Conservation (phyloP, 306 rosid genomes). For the Heteromeles arbutifolia region DNA sequence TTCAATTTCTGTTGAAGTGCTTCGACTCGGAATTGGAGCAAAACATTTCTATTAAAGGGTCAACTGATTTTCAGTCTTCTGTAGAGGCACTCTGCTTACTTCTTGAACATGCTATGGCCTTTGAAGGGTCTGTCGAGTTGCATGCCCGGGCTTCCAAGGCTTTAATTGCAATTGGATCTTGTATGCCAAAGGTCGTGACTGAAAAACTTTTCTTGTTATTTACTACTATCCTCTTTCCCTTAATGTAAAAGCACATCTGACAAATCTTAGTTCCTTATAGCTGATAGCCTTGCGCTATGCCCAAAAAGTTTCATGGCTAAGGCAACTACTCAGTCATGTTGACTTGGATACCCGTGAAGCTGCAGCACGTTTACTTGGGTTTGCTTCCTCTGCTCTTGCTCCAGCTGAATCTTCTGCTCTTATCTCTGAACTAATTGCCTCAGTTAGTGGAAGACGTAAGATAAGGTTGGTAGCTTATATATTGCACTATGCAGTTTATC, state of each 20-base stretch:
- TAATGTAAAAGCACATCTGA: conserved; percentile 3
- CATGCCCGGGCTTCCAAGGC: conserved; percentile 82
- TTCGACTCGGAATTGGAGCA: conserved; percentile 62
- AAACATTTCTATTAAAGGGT: conserved; percentile 33
- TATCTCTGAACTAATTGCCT: conserved; percentile 53
- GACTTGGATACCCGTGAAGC: conserved; percentile 91
- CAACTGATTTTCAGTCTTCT: conserved; percentile 44
- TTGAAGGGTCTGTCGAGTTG: conserved; percentile 85
- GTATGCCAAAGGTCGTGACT: conserved; percentile 60
- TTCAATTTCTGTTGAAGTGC: conserved; percentile 73
- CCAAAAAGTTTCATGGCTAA: conserved; percentile 66
- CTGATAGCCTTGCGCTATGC: conserved; percentile 64
- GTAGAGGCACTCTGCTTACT: conserved; percentile 62
- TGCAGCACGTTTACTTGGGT: conserved; percentile 85
- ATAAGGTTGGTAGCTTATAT: conserved; percentile 48
- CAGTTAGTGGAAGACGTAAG: conserved; percentile 44
- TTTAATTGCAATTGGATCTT: conserved; percentile 65
- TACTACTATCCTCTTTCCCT: conserved; percentile 6
- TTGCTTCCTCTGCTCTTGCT: conserved; percentile 75
- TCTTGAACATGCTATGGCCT: conserved; percentile 81
- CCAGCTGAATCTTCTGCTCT: conserved; percentile 41
- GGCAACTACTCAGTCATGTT: conserved; percentile 69
- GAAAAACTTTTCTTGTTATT: conserved; percentile 12
- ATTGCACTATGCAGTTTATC: conserved; percentile 5
- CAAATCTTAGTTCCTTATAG: conserved; percentile 41